Conservation (phyloP, 1,139 yeast genomes). For the Entelexis paramagnoliae region DNA sequence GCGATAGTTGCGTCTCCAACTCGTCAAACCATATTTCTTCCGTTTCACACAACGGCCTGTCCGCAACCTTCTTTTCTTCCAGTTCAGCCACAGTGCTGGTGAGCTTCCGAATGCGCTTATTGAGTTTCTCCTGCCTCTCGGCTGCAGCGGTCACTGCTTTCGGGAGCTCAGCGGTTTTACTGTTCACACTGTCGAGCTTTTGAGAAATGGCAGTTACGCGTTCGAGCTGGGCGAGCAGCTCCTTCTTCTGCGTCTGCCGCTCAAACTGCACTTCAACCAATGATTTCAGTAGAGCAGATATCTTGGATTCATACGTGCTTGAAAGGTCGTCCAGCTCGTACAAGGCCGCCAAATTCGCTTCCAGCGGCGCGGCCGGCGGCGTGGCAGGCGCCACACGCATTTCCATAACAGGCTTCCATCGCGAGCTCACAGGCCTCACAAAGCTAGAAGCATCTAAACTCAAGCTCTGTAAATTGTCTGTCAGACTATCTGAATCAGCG, state of each 20-base stretch:
- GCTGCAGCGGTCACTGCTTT: constrained; percentile 18
- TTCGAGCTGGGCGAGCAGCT: constrained; percentile 35
- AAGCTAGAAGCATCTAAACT: neutral
- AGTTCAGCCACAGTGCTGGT: constrained; percentile 25
- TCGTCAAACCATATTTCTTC: constrained; percentile 42
- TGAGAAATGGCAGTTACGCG: constrained; percentile 13
- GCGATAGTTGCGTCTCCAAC: constrained; percentile 27
- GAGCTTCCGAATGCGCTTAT: constrained; percentile 31
- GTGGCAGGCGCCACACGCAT: neutral
- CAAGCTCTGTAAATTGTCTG: neutral
- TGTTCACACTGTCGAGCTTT: constrained; percentile 12
- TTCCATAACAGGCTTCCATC: neutral
- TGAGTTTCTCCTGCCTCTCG: constrained; percentile 31
- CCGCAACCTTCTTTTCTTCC: constrained; percentile 20
- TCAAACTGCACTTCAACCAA: constrained; percentile 1
- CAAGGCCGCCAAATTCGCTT: constrained; percentile 10
- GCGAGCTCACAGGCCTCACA: neutral
- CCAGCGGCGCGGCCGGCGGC: constrained; percentile 1
- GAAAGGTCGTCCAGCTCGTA: constrained; percentile 11
- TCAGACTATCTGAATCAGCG: neutral
- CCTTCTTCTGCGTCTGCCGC: constrained; percentile 30
- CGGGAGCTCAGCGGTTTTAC: constrained; percentile 3
- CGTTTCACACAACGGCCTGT: constrained; percentile 31
- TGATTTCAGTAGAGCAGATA: constrained; percentile 10
- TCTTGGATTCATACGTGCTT: constrained; percentile 4